Base-by-base conservation (phyloP, 306 rosid species). In the Prunus fruticosa region DNA sequence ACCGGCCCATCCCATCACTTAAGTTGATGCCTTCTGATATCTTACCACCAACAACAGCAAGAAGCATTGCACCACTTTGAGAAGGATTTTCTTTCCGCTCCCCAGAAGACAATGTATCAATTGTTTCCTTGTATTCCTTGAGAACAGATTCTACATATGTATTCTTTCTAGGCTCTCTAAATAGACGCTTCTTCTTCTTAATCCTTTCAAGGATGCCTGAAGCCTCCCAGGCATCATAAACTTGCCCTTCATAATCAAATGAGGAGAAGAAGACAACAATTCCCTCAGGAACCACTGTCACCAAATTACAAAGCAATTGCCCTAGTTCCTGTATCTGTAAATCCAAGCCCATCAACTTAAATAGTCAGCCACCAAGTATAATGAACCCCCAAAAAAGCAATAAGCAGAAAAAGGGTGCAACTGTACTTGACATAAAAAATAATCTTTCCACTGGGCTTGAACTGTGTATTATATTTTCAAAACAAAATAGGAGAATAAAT, bases 1-100 rank as follows among this genome's bases (percentile, higher is more conserved):
- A 92, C 71, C 97, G 86, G 18, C 98, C 98, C 98, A 95, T 92
- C 78, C 95, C 97, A 86, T 95, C 97, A 52, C 98, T 95, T 73
- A 92, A 84, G 92, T 95, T 95, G 88, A 95, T 95, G 61, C 98
- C 97, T 87, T 95, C 97, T 3, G 98, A 92, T 86, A 94, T 79
- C 89, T 95, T 95, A 8, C 91, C 98, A 61, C 98, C 98, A 71
- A 95, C 97, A 50, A 95, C 91, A 77, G 98, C 98, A 51, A 92
- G 84, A 65, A 92, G 93, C 64, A 92, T 28, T 25, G 98, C 97
- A 71, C 98, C 97, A 41, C 53, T 68, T 28, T 58, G 86, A 75
- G 86, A 63, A 70, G 77, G 83, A 78, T 78, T 86, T 73, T 67
- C 86, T 74, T 81, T 84, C 22, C 86, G 72, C 84, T 82, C 82